Percentiles rank a stretch among this genome's conserved stretches.
Conservation (phyloP, 2,329 filamentous ascomycete genomes). For the Orbilia quercus region DNA sequence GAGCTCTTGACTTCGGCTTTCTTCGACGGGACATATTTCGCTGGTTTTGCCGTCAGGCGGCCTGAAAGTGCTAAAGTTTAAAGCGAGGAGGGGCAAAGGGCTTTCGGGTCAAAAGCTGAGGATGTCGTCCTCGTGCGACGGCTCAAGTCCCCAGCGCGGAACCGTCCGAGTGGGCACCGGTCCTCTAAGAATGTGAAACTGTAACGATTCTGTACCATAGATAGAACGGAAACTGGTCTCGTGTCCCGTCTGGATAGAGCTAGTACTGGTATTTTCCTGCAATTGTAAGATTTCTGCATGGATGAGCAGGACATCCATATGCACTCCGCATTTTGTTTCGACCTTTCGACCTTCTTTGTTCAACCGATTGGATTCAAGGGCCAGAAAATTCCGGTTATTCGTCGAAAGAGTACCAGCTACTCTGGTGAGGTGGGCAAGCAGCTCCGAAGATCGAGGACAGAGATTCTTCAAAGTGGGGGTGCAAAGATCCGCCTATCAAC, state of each 20-base stretch:
- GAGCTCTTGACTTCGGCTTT: constrained; percentile 21
- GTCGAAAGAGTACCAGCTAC: neutral
- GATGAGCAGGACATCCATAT: constrained; percentile 10
- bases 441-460: neutral
- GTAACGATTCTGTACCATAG: constrained; percentile 1
- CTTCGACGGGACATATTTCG: constrained; percentile 14
- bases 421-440: constrained; percentile 1
- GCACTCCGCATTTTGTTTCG: constrained; percentile 49
- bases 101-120: neutral
- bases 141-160: constrained; percentile 39
- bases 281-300: constrained; percentile 24
- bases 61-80: neutral
- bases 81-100: constrained; percentile 3
- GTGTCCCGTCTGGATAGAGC: constrained; percentile 22
- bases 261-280: constrained; percentile 28
- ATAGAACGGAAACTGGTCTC: constrained; percentile 10
- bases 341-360: constrained; percentile 29
- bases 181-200: constrained; percentile 4
- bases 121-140: constrained; percentile 40
- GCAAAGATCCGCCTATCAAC: constrained; percentile 40
- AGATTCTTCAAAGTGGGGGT: constrained; percentile 32
- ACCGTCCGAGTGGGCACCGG: constrained; percentile 37
- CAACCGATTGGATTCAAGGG: constrained; percentile 22
- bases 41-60: constrained; percentile 8
- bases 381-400: neutral